A percentile compares a stretch with the other conserved stretches of the same genome.
Conservation (phyloP, 495 filamentous ascomycete species). For the Rostrohypoxylon terebratum region DNA sequence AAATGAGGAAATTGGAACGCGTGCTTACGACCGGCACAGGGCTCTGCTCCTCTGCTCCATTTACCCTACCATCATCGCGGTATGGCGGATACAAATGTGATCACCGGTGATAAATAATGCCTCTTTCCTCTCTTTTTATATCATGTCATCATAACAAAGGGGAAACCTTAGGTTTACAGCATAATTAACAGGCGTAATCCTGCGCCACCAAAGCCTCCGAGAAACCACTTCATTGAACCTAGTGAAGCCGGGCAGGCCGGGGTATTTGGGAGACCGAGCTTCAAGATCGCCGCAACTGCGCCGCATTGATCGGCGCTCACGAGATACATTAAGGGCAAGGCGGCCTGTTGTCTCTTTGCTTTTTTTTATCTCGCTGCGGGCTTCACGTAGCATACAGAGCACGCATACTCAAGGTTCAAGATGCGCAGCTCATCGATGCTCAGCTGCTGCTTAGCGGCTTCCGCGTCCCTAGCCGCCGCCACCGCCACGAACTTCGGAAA, state of each 20-base stretch:
- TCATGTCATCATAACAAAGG: not conserved
- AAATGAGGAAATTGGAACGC: slow-evolving; percentile 3
- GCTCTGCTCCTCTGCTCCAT: not conserved
- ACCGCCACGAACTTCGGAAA: not conserved
- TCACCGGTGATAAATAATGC: not conserved
- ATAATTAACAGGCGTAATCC: not conserved
- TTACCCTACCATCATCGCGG: not conserved
- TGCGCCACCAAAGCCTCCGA: not conserved
- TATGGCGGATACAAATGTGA: not conserved
- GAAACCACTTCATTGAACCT: not conserved
- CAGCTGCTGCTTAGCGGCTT: not conserved
- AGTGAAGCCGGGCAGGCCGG: not conserved
- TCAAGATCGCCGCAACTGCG: not conserved
- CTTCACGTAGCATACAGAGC: not conserved
- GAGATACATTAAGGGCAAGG: not conserved
- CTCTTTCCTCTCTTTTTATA: not conserved
- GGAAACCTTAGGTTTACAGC: not conserved
- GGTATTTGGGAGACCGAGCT: not conserved
- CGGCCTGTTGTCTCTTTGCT: not conserved
- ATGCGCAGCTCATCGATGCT: not conserved
- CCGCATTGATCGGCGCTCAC: not conserved
- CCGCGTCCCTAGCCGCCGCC: not conserved
- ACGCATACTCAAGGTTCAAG: not conserved
- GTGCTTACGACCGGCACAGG: slow-evolving; percentile 11
- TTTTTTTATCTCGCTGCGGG: not conserved